These are phyloP conservation scores for Gaeumannomyces sp. DNA, from an alignment of 2,329 filamentous ascomycete genomes.

Conservation along the genomic window DNA sequence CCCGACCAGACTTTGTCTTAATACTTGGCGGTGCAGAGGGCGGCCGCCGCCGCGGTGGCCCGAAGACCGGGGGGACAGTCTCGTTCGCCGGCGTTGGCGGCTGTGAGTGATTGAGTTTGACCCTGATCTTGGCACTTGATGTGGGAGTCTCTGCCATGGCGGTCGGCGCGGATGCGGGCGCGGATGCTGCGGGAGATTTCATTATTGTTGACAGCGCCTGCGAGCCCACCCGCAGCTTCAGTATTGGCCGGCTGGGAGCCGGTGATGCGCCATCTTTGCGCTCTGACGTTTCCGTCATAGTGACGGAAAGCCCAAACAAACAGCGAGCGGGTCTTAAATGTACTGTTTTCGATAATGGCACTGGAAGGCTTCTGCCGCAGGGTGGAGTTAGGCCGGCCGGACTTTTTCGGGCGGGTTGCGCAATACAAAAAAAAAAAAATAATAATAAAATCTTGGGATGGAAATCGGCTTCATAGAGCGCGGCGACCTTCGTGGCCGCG, in stretches of 20 bases:
- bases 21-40: constrained; percentile 16
- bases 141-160: constrained; percentile 12
- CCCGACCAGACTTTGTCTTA: constrained; percentile 55
- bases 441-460: not conserved
- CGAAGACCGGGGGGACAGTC: constrained; percentile 23
- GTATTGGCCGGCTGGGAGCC: constrained; percentile 1
- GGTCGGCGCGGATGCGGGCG: not conserved
- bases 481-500: not conserved
- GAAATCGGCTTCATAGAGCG: not conserved
- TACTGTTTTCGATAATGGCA: not conserved
- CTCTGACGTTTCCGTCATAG: not conserved
- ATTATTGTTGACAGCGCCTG: not conserved
- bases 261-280: not conserved
- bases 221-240: constrained; percentile 6
- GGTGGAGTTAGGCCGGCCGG: not conserved
- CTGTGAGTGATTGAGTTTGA: constrained; percentile 21
- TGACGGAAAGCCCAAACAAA: not conserved
- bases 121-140: constrained; percentile 20
- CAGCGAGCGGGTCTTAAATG: not conserved
- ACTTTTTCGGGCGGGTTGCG: not conserved
- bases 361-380: not conserved
- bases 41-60: constrained; percentile 1
- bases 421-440: not conserved
- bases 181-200: not conserved
- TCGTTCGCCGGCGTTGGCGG: constrained; percentile 23